phyloP scores from a whole-genome alignment of 306 rosid genomes.

The Castanea crenata region DNA sequence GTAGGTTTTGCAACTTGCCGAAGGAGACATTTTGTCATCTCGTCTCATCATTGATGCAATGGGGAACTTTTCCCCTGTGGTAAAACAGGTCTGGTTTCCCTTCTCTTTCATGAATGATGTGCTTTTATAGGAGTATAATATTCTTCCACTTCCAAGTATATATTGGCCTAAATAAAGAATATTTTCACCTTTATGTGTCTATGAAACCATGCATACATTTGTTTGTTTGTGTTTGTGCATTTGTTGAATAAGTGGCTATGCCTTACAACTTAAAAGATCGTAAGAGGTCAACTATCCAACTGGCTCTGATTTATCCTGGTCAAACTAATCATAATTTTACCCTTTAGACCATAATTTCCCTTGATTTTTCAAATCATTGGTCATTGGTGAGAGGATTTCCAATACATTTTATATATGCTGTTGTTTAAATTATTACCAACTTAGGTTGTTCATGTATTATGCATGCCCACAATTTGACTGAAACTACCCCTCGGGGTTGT shows the following conservation, averaged over 20 bases:
- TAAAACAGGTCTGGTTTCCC: slow-evolving; percentile 63
- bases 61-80: slow-evolving; percentile 97
- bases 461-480: slow-evolving; percentile 4
- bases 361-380: neutral
- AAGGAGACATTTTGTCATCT: slow-evolving; percentile 64
- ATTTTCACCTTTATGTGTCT: neutral
- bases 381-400: neutral
- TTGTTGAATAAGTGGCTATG: neutral
- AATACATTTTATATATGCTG: neutral
- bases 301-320: neutral
- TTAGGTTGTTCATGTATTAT: neutral
- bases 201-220: neutral
- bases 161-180: neutral
- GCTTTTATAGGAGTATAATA: neutral
- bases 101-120: neutral
- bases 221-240: neutral
- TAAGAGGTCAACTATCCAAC: neutral
- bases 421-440: neutral
- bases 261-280: neutral
- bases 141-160: slow-evolving; percentile 1
- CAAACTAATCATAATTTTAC: neutral
- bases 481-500: slow-evolving; percentile 26
- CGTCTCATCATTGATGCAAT: slow-evolving; percentile 86
- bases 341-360: neutral
- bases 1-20: slow-evolving; percentile 64